Evolutionary conservation across 805 yeast species (phyloP), one percentile per base, ranked within the genome.

Genomic region (Saturnispora dispora): DNA sequence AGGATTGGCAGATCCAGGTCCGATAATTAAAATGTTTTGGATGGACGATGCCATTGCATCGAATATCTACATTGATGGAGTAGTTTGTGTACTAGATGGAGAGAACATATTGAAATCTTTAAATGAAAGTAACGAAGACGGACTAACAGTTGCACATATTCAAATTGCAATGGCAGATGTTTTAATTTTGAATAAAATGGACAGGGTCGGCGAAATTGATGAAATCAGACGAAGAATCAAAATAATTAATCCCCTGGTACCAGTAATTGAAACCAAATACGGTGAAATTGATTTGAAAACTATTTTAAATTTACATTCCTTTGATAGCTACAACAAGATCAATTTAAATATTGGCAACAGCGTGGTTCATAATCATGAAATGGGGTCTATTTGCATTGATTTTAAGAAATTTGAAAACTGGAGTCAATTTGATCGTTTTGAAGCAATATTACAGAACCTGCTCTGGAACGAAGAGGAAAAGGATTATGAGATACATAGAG

Each of bases 21-120:
- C 98, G 0, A 88, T 93, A 27, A 96, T 97, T 4, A 79, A 82
- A 56, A 91, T 91, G 96, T 93, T 93, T 67, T 93, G 99, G 99
- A 74, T 90, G 30, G 99, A 93, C 64, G 91, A 87, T 23, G 97
- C 90, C 0, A 71, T 93, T 52, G 76, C 83, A 15, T 82, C 96
- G 4, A 83, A 82, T 57, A 88, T 93, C 2, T 86, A 87, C 63
- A 83, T 93, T 32, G 98, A 91, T 66, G 96, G 96, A 0, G 88
- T 91, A 5, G 77, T 93, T 13, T 85, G 96, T 0, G 97, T 91
- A 2, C 71, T 93, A 41, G 98, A 91, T 63, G 64, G 82, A 2
- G 80, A 75, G 46, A 82, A 88, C 60, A 82, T 91, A 23, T 59
- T 74, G 17, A 70, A 70, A 49, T 82, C 86, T 55, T 69, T 91